Evolutionary conservation across 1,284 basidiomycete genomes (phyloP).

Genomic region (Trametes hirsuta): DNA sequence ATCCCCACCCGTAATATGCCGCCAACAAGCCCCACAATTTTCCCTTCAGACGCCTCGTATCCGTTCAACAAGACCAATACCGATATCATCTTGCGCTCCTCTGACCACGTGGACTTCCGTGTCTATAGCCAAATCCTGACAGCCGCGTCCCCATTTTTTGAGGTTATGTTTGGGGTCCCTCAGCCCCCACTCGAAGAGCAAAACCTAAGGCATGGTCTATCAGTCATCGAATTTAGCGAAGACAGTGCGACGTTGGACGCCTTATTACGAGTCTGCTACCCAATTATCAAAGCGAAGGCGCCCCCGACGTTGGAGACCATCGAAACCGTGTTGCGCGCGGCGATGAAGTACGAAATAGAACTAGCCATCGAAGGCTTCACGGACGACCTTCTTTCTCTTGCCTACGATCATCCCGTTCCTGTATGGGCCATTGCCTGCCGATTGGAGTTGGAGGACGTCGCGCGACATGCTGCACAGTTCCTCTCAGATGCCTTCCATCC

Average conservation of each 20-base stretch:
- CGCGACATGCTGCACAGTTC: no score
- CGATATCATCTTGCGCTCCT: constrained; percentile 22
- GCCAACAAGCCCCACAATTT: no score
- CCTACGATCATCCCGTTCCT: not conserved
- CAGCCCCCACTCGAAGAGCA: not conserved
- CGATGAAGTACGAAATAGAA: constrained; percentile 14
- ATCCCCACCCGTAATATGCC: no score
- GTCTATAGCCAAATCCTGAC: constrained; percentile 22
- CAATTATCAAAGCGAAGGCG: not conserved
- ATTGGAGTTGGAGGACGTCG: not conserved
- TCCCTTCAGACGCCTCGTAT: not conserved
- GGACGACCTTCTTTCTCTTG: not conserved
- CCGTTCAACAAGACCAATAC: constrained; percentile 28
- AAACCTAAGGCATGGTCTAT: not conserved
- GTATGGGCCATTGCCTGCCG: not conserved
- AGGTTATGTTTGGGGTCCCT: constrained; percentile 18
- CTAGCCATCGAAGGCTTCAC: not conserved
- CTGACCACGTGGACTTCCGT: constrained; percentile 23
- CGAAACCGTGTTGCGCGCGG: not conserved
- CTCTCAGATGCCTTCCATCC: no score
- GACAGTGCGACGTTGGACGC: constrained; percentile 50
- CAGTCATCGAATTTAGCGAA: constrained; percentile 35
- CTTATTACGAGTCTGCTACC: constrained; percentile 48
- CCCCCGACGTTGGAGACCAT: constrained; percentile 10
- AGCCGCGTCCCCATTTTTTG: constrained; percentile 25